A percentile compares a stretch with the other conserved stretches of the same genome.
Evolutionary conservation across 768 basidiomycete genomes (phyloP).

Genomic region (Russula earlei): DNA sequence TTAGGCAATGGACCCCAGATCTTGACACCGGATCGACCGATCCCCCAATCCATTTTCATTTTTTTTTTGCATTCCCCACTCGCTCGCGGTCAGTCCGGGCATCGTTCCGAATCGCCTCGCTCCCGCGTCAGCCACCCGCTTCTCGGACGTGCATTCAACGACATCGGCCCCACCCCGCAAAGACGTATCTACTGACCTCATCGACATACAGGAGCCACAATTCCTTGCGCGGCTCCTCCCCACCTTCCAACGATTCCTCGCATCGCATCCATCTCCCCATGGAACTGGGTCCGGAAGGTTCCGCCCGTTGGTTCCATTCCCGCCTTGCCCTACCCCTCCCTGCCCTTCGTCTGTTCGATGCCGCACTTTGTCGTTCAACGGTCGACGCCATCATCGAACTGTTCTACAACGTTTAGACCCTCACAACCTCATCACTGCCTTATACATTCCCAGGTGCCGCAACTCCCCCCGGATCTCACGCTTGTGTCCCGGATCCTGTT

Average conservation of each 20-base stretch:
- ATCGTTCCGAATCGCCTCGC: no score
- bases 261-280: neutral
- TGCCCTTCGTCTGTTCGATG: conserved; percentile 19
- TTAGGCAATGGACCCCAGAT: conserved; percentile 16
- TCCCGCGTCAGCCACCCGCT: no score
- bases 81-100: no score
- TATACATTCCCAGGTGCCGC: neutral
- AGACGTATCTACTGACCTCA: conserved; percentile 1
- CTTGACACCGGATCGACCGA: conserved; percentile 10
- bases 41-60: no score
- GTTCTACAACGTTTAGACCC: neutral
- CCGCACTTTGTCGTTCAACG: conserved; percentile 34
- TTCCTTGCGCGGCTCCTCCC: no score
- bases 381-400: conserved; percentile 35
- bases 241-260: no score
- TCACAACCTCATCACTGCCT: neutral
- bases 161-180: no score
- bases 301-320: neutral
- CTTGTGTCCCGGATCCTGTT: neutral
- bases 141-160: no score
- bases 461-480: neutral
- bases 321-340: neutral
- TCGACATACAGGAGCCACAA: neutral
- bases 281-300: neutral
- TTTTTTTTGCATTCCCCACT: no score